Base-by-base conservation (phyloP, 164 flowering plant species). In the Magnolia changhungtana region DNA sequence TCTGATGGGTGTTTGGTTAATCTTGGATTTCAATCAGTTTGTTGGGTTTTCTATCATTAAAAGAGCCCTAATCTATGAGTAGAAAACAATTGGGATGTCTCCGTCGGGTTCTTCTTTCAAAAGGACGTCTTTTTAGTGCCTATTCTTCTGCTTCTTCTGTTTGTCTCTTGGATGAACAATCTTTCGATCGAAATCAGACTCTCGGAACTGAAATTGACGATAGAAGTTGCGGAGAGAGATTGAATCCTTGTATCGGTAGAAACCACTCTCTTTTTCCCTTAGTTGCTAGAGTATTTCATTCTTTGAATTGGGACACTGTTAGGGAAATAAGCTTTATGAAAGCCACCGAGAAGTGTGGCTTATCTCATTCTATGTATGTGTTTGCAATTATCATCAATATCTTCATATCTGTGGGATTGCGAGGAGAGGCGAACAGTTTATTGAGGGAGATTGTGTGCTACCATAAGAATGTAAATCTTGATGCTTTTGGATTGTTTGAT, bases 331-430 rank as follows among this genome's bases (percentile, higher is more conserved):
- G 79, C 19, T 89, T 89, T 76, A 65, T 74, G 1, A 79, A 37
- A 50, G 82, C 82, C 11, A 82, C 81, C n/a, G 67, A 71, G 8
- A 76, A 71, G 69, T 77, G 83, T 81, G 90, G 88, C 2, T 80
- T 86, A 67, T 18, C 74, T 76, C 83, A 81, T 76, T 83, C 91
- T 8, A 71, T 88, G 1, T n/a, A 77, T 50, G 83, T 82, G 6
- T 86, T 77, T 81, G 83, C 80, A 64, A 75, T 82, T 74, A 73
- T 85, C 2, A 77, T 87, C 72, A 83, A 87, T 82, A 75, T 82
- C 5, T 89, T 89, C 71, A 85, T 92, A 0, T 74, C 71, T 24
- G 92, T 84, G 5, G 82, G 81, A 18, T 85, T 84, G 90, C 66
- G 49, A 11, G 23, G 19, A 75, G 85, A 87, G 81, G 89, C 82